phyloP scores from a whole-genome alignment of 1,284 basidiomycete species.

The Rhodotorula sp. region DNA sequence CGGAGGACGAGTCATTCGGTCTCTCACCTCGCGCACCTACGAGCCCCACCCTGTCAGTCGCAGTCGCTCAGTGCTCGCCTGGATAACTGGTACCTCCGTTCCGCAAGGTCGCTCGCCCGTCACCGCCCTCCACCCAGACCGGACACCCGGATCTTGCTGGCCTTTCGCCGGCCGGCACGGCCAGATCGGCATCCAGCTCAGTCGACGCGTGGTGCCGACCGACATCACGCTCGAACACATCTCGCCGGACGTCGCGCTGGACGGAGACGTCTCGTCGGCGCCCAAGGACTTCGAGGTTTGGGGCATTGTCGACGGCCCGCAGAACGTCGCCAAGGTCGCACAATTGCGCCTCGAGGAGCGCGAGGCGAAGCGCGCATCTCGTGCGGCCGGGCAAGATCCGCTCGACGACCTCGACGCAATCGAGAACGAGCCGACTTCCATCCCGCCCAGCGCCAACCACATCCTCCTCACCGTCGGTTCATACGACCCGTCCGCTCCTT shows the following conservation, averaged over 20 bases:
- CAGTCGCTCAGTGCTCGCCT: conserved; percentile 28
- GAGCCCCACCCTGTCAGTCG: conserved; percentile 57
- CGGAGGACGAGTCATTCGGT: conserved; percentile 76
- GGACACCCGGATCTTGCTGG: conserved; percentile 84
- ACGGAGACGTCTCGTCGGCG: conserved; percentile 66
- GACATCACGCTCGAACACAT: conserved; percentile 88
- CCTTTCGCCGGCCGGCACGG: conserved; percentile 76
- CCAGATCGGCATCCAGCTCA: conserved; percentile 75
- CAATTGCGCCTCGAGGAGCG: conserved; percentile 41
- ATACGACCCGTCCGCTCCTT: conserved; percentile 68
- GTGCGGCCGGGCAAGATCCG: conserved; percentile 35
- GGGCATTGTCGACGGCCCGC: conserved; percentile 73
- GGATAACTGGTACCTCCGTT: conserved; percentile 27
- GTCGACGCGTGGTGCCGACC: conserved; percentile 64
- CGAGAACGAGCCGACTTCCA: conserved; percentile 48
- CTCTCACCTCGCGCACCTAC: conserved; percentile 72
- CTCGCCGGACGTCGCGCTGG: conserved; percentile 67
- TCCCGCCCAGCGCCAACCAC: conserved; percentile 61
- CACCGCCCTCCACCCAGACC: conserved; percentile 77
- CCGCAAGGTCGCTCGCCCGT: conserved; percentile 75
- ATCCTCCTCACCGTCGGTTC: conserved; percentile 72
- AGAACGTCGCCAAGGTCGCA: conserved; percentile 63
- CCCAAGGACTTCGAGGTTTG: conserved; percentile 84
- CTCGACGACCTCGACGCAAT: conserved; percentile 45
- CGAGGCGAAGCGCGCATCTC: conserved; percentile 19